Evolutionary conservation across 441 rosid species (phyloP).

Genomic region (Kokia cookei): DNA sequence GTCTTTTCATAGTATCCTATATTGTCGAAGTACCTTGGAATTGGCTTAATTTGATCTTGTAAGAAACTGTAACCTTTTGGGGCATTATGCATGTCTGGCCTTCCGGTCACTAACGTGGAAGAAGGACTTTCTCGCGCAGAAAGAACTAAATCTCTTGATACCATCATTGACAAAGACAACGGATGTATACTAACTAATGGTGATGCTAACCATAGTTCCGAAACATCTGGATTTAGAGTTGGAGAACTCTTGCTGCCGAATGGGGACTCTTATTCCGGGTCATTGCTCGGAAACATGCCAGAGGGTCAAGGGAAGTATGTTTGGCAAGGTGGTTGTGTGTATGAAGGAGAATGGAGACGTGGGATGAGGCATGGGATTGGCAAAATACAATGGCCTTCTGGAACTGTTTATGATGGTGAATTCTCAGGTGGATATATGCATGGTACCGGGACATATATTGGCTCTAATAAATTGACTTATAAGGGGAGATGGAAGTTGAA

Average conservation of each 20-base stretch:
- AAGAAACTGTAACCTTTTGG: constrained; percentile 30
- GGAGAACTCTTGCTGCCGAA: constrained; percentile 55
- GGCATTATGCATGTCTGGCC: constrained; percentile 91
- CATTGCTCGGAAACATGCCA: constrained; percentile 67
- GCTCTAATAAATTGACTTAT: constrained; percentile 48
- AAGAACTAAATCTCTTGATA: constrained; percentile 75
- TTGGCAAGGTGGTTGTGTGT: constrained; percentile 73
- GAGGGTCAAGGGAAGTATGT: constrained; percentile 80
- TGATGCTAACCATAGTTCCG: constrained; percentile 48
- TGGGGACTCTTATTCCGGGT: constrained; percentile 74
- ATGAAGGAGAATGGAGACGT: constrained; percentile 87
- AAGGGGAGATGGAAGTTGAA: constrained; percentile 90
- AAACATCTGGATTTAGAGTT: constrained; percentile 52
- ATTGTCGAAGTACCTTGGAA: constrained; percentile 20
- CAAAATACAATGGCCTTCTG: constrained; percentile 72
- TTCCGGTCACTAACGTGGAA: constrained; percentile 46
- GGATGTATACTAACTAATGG: constrained; percentile 38
- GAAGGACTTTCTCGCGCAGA: constrained; percentile 46
- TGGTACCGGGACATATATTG: constrained; percentile 63
- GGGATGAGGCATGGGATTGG: constrained; percentile 92
- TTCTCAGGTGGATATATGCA: constrained; percentile 87
- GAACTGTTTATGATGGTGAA: constrained; percentile 78
- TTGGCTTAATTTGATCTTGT: constrained; percentile 13
- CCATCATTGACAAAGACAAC: constrained; percentile 34
- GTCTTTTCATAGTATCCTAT: constrained; percentile 19